Evolutionary conservation across 169 alveolate species (phyloP).

Genomic region (Neospora caninum): DNA sequence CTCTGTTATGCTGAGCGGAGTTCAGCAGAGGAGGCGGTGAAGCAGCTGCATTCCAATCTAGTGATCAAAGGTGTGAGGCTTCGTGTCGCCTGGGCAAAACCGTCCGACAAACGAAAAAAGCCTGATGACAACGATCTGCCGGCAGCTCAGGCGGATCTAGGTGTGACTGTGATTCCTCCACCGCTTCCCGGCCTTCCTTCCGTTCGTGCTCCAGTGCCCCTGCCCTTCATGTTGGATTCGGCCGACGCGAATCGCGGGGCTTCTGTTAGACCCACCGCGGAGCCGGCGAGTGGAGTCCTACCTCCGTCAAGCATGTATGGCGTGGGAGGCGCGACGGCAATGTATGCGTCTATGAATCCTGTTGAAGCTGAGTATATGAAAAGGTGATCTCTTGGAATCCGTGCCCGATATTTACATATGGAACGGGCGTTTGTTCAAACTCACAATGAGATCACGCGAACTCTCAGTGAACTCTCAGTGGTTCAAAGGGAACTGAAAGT

Average conservation of each 20-base stretch:
- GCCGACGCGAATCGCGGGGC: background rate
- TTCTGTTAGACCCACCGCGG: background rate
- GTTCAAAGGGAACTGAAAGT: too few relatives aligned
- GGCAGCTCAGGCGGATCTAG: background rate
- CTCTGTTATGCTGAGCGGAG: slow-evolving; percentile 77
- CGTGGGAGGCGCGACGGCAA: background rate
- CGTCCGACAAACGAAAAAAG: slow-evolving; percentile 9
- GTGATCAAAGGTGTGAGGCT: slow-evolving; percentile 69
- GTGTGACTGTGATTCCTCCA: background rate
- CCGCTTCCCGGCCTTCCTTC: slow-evolving; percentile 39
- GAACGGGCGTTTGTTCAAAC: too few relatives aligned
- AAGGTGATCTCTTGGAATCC: slow-evolving; percentile 1
- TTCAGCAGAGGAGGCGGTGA: slow-evolving; percentile 83
- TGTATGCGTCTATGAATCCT: slow-evolving; percentile 60
- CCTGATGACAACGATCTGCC: background rate
- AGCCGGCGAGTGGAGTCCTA: slow-evolving; percentile 21
- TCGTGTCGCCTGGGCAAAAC: slow-evolving; percentile 76
- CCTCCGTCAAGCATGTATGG: slow-evolving; percentile 38
- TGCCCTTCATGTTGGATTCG: slow-evolving; percentile 5
- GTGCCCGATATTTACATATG: background rate
- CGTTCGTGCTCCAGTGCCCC: background rate
- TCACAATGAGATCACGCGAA: too few relatives aligned
- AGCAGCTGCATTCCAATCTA: slow-evolving; percentile 69
- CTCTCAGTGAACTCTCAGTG: too few relatives aligned
- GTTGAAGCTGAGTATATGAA: slow-evolving; percentile 49